Evolutionary conservation across 805 yeast genomes (phyloP), one percentile per base, ranked within the genome.

Genomic region (Candida dajiaensis): DNA sequence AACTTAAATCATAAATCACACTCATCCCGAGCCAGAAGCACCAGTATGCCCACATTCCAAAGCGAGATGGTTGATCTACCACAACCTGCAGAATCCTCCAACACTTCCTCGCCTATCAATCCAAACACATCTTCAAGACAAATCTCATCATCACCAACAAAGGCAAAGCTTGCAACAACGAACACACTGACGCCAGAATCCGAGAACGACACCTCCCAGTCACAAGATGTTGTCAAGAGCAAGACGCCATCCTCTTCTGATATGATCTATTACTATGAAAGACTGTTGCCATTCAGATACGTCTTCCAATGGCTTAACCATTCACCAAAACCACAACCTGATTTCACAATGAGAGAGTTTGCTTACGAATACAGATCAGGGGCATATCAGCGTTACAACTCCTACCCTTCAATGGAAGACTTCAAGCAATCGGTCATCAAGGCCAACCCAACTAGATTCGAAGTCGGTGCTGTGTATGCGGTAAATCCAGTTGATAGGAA

Each of bases 231-330:
- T 21, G 36, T 10, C 9, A 36, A 36, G 25, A 36, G 47, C 4
- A 44, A 47, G 15, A 44, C 45, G 1, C 48, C 48, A 7, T 58
- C 63, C 29, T 55, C 69, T 2, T 76, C 84, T 9, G 90, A 85
- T 58, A 84, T 86, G 89, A 68, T 68, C 11, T 80, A 76, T 58
- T 87, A 81, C 64, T 88, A 88, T 60, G 80, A 80, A 51, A 65
- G 80, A 22, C 66, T 85, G 36, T 74, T 87, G 38, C 97, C 97
- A 4, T 88, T 85, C 69, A 75, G 81, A 52, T 73, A 79, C 33
- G 70, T 90, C n/a, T 90, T 83, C 67, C 83, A 78, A 51, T 92
- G 98, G 98, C 70, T 92, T 42, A 86, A 82, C 61, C 98, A 90
- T 63, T 81, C 95, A 0, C 87, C 84, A 3, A 78, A 77, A 40